Evolutionary conservation across 371 early-diverging fungal genomes (phyloP).

Genomic region (Mucor indicus): DNA sequence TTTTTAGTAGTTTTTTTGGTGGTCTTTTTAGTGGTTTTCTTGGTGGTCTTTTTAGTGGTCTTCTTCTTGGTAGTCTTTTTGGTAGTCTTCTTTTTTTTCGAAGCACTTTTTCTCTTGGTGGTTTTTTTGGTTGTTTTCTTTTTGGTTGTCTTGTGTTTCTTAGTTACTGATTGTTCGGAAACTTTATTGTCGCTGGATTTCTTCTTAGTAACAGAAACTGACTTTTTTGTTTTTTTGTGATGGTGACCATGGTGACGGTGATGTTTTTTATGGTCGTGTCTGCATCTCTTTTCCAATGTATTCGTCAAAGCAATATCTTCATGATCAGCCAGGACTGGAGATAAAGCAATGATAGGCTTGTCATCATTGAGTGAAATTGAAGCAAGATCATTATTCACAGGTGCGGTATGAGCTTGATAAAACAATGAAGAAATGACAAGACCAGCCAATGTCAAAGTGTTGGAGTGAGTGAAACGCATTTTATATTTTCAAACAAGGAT

Average conservation of each 20-base stretch:
- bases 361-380: constrained; percentile 1
- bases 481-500: constrained; percentile 4
- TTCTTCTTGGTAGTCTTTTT: constrained; percentile 9
- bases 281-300: constrained; percentile 13
- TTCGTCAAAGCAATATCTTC: neutral
- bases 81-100: constrained; percentile 8
- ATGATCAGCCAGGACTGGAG: constrained; percentile 6
- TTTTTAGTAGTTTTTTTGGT: constrained; percentile 7
- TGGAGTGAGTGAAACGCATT: constrained; percentile 25
- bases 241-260: neutral
- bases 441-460: constrained; percentile 22
- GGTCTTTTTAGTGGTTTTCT: constrained; percentile 10
- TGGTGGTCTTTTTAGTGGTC: constrained; percentile 6
- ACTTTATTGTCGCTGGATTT: too few species aligned
- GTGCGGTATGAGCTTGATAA: constrained; percentile 9
- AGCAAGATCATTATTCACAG: constrained; percentile 1
- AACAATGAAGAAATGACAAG: constrained; percentile 14
- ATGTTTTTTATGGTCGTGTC: neutral
- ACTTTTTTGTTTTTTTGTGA: constrained; percentile 9
- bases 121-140: constrained; percentile 6
- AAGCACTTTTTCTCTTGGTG: too few species aligned
- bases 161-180: constrained; percentile 3
- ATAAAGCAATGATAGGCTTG: neutral
- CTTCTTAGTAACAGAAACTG: constrained; percentile 3
- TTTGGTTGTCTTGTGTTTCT: constrained; percentile 11